A percentile compares a stretch with the other conserved stretches of the same genome.
These are phyloP conservation scores for Sugiyamaella neomexicana DNA, from an alignment of 1,139 yeast species.

Conservation along the genomic window DNA sequence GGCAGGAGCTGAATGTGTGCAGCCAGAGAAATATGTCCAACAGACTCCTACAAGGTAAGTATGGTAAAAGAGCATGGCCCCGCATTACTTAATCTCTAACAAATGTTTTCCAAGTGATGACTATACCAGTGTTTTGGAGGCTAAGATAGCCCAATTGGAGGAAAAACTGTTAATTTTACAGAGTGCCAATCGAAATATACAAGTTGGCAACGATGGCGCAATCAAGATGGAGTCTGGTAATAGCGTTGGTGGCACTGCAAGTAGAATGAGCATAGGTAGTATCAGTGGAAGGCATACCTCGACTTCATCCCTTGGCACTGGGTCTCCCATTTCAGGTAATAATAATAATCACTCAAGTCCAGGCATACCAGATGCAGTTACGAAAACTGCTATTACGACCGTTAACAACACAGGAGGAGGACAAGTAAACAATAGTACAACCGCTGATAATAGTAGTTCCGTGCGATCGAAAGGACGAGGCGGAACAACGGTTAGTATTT, in stretches of 20 bases:
- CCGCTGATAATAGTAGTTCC: neutral
- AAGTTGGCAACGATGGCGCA: neutral
- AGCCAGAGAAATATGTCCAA: conserved; percentile 53
- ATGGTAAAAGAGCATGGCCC: neutral
- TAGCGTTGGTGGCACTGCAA: neutral
- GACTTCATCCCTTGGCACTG: conserved; percentile 4
- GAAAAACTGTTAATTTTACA: conserved; percentile 28
- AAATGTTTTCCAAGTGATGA: conserved; percentile 45
- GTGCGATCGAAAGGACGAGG: conserved; percentile 24
- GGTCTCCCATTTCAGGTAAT: conserved; percentile 17
- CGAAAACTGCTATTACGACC: neutral
- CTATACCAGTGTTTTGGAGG: conserved; percentile 54
- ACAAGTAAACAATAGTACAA: neutral
- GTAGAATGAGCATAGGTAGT: neutral
- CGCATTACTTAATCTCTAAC: neutral
- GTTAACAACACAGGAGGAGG: neutral
- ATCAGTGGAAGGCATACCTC: neutral
- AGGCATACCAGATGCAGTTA: neutral
- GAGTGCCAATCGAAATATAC: neutral
- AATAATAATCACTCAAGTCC: conserved; percentile 16
- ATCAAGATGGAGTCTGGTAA: conserved; percentile 4
- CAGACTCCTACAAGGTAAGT: conserved; percentile 32
- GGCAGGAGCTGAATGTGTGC: conserved; percentile 57
- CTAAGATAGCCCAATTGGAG: conserved; percentile 52
- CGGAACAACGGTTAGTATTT: conserved; percentile 28